Percentiles rank a stretch among this genome's conserved stretches.
phyloP scores from a whole-genome alignment of 2,329 filamentous ascomycete species.

The Penicillium sp. region DNA sequence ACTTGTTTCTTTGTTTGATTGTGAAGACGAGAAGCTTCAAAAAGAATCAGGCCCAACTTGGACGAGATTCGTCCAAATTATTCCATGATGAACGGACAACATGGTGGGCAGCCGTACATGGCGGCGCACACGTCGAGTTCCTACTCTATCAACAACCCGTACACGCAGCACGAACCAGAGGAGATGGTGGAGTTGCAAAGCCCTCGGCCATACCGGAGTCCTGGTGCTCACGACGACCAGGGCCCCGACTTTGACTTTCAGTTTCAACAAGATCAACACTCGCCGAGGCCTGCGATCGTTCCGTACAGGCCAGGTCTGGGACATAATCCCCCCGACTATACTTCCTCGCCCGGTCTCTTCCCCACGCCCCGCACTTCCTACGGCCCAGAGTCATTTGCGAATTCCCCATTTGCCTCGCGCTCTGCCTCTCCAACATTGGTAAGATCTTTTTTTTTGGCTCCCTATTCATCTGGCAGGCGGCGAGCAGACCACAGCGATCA shows the following conservation, averaged over 20 bases:
- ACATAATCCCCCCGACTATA: slow-evolving; percentile 19
- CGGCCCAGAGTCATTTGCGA: slow-evolving; percentile 17
- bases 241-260: slow-evolving; percentile 16
- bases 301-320: slow-evolving; percentile 20
- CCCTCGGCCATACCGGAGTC: slow-evolving; percentile 12
- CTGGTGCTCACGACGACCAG: not conserved
- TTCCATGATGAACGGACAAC: slow-evolving; percentile 3
- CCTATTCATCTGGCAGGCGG: too few relatives aligned
- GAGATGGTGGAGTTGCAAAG: slow-evolving; percentile 24
- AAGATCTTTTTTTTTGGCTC: not conserved
- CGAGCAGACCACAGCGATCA: too few relatives aligned
- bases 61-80: too few relatives aligned
- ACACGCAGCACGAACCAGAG: slow-evolving; percentile 16
- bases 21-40: too few relatives aligned
- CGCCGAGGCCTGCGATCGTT: slow-evolving; percentile 15
- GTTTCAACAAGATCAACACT: slow-evolving; percentile 7
- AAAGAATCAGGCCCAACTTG: too few relatives aligned
- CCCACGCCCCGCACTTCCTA: slow-evolving; percentile 15
- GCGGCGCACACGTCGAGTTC: slow-evolving; percentile 1
- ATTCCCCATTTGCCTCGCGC: slow-evolving; percentile 27
- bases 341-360: slow-evolving; percentile 17
- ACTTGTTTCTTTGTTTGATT: slow-evolving; percentile 3
- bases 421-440: slow-evolving; percentile 29
- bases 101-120: slow-evolving; percentile 12
- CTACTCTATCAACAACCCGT: not conserved